phyloP scores from a whole-genome alignment of 352 stramenopile species.

The Phytophthora podocarpi region DNA sequence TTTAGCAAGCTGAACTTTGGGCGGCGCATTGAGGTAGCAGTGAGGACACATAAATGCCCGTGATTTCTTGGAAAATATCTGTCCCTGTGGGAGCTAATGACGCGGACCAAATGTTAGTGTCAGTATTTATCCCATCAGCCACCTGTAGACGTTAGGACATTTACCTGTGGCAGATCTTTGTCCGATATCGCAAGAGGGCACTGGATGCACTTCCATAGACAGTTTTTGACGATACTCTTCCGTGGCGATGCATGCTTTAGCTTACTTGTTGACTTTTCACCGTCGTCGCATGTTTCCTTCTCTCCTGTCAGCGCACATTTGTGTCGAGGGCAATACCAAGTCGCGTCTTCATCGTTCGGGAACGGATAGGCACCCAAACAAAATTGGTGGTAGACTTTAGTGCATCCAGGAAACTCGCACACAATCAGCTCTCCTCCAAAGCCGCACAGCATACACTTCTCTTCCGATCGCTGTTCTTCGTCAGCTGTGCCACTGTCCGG shows the following conservation, averaged over 20 bases:
- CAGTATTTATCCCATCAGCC: not conserved
- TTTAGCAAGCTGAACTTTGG: conserved; percentile 78
- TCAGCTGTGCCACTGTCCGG: conserved; percentile 41
- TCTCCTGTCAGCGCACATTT: conserved; percentile 69
- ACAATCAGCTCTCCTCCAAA: conserved; percentile 85
- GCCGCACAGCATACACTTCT: conserved; percentile 79
- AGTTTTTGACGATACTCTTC: conserved; percentile 57
- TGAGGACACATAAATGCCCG: conserved; percentile 73
- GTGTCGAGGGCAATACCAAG: conserved; percentile 83
- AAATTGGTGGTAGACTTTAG: conserved; percentile 90
- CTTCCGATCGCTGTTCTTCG: conserved; percentile 65
- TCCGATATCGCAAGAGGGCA: conserved; percentile 75
- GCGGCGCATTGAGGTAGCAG: conserved; percentile 59
- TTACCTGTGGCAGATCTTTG: conserved; percentile 59
- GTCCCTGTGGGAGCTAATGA: conserved; percentile 58
- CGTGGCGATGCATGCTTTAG: conserved; percentile 52
- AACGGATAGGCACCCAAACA: conserved; percentile 82
- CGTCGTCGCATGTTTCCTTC: conserved; percentile 56
- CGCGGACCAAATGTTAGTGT: conserved; percentile 4
- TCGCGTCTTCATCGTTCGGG: conserved; percentile 79
- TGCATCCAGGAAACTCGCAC: conserved; percentile 80
- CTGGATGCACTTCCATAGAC: conserved; percentile 82
- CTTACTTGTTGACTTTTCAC: conserved; percentile 39
- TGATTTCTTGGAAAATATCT: conserved; percentile 71
- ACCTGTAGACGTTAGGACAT: conserved; percentile 1